These are phyloP conservation scores for Cyphellophora europaea DNA, from an alignment of 2,329 filamentous ascomycete species.

Conservation along the genomic window DNA sequence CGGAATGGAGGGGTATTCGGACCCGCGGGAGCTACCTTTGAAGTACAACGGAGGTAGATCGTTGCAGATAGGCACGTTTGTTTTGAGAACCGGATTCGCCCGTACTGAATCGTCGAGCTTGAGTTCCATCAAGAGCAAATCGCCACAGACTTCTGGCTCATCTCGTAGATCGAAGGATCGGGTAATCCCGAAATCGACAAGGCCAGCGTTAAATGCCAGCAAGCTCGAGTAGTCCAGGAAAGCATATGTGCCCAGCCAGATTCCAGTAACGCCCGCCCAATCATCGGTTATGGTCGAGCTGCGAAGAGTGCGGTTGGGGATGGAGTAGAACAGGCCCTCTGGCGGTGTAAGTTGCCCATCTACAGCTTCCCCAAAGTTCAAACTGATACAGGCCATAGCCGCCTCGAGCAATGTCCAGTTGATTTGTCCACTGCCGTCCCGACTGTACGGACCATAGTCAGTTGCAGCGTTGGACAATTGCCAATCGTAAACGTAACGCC, in stretches of 20 bases:
- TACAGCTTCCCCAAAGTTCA: slow-evolving; percentile 14
- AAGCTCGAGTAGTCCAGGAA: slow-evolving; percentile 18
- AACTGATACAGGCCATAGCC: slow-evolving; percentile 11
- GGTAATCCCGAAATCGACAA: neutral
- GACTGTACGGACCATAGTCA: slow-evolving; percentile 17
- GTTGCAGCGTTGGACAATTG: slow-evolving; percentile 8
- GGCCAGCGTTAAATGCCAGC: slow-evolving; percentile 12
- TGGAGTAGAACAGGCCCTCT: slow-evolving; percentile 17
- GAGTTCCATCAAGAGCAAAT: slow-evolving; percentile 18
- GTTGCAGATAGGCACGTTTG: slow-evolving; percentile 12
- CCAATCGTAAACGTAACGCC: slow-evolving; percentile 18
- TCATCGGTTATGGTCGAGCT: slow-evolving; percentile 13
- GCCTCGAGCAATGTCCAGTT: slow-evolving; percentile 18
- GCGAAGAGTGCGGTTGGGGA: slow-evolving; percentile 15
- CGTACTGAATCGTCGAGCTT: slow-evolving; percentile 12
- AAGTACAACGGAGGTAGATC: slow-evolving; percentile 16
- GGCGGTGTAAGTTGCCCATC: slow-evolving; percentile 11
- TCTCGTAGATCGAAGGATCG: slow-evolving; percentile 11
- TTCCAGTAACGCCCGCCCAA: slow-evolving; percentile 16
- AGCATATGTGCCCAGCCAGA: slow-evolving; percentile 18
- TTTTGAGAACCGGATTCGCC: slow-evolving; percentile 10
- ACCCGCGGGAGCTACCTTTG: slow-evolving; percentile 14
- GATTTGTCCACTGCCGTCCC: slow-evolving; percentile 14
- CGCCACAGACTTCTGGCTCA: slow-evolving; percentile 17
- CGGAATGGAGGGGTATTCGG: slow-evolving; percentile 6